phyloP scores from a whole-genome alignment of 2,329 filamentous ascomycete species.

The Leptographium radiaticola region DNA sequence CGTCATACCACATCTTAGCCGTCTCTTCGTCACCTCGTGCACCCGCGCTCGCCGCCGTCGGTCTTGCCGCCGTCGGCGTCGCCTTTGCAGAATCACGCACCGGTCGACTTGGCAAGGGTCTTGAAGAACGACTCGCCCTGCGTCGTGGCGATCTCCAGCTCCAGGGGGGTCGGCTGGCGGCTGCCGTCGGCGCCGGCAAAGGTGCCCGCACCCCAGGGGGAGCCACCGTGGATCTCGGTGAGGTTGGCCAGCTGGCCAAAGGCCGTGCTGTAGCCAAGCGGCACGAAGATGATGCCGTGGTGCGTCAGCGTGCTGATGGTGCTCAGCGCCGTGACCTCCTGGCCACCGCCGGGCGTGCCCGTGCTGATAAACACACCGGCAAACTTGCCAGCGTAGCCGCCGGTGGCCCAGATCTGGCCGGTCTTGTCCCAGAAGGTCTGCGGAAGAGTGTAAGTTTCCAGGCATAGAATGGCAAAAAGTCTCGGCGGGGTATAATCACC shows the following conservation, averaged over 20 bases:
- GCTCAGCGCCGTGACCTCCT: slow-evolving; percentile 75
- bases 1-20: not conserved
- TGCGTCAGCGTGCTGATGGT: slow-evolving; percentile 78
- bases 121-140: slow-evolving; percentile 84
- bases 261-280: slow-evolving; percentile 75
- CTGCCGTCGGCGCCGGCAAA: slow-evolving; percentile 70
- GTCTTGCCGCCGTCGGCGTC: not conserved
- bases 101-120: slow-evolving; percentile 54
- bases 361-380: slow-evolving; percentile 86
- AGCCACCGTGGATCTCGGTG: slow-evolving; percentile 70
- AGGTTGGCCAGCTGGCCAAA: slow-evolving; percentile 61
- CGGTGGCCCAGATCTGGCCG: slow-evolving; percentile 68
- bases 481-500: slow-evolving; percentile 17
- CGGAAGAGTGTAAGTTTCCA: not conserved
- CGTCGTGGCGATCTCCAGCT: slow-evolving; percentile 65
- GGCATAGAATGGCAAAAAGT: not conserved
- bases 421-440: slow-evolving; percentile 76
- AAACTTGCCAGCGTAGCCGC: slow-evolving; percentile 74
- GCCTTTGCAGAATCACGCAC: slow-evolving; percentile 57
- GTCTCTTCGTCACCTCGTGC: not conserved
- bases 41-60: not conserved
- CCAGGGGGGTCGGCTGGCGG: slow-evolving; percentile 61
- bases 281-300: slow-evolving; percentile 95
- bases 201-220: slow-evolving; percentile 87
- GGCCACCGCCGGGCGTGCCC: slow-evolving; percentile 73